These are phyloP conservation scores for Pseudozyma sp. DNA, from an alignment of 1,284 basidiomycete genomes.

Conservation along the genomic window DNA sequence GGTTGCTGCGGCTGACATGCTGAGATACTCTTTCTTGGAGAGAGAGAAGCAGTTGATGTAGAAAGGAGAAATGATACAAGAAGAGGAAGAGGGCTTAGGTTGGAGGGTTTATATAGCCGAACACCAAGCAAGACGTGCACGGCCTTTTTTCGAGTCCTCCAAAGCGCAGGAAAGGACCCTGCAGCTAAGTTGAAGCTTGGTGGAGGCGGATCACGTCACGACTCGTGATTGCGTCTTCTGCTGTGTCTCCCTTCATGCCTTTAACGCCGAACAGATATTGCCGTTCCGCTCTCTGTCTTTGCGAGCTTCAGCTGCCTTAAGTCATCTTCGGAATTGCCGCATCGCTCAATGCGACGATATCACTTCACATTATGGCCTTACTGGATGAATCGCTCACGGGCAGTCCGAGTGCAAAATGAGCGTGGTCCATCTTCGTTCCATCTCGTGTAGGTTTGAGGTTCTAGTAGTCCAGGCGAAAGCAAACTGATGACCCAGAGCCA, in stretches of 20 bases:
- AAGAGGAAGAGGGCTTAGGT: background rate
- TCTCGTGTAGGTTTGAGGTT: too few relatives aligned
- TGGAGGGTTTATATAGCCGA: background rate
- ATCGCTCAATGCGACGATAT: too few relatives aligned
- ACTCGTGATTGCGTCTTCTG: background rate
- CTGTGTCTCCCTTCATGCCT: background rate
- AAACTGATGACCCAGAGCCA: too few relatives aligned
- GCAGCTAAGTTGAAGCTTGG: background rate
- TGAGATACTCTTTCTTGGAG: background rate
- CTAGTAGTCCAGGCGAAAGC: too few relatives aligned
- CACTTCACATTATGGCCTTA: too few relatives aligned
- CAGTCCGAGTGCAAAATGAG: too few relatives aligned
- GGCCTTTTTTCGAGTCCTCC: background rate
- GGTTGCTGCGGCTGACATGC: background rate
- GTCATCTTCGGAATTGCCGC: too few relatives aligned
- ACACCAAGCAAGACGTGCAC: background rate
- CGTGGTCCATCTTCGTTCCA: too few relatives aligned
- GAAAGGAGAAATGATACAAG: background rate
- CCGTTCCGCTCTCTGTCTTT: background rate
- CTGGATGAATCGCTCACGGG: too few relatives aligned
- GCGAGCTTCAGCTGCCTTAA: too few relatives aligned
- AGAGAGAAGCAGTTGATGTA: background rate
- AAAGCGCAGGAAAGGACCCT: background rate
- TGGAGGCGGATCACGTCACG: slow-evolving; percentile 12
- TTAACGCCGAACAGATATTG: slow-evolving; percentile 14